Base-by-base conservation (phyloP, 148 eudicot genomes). In the Persicaria tinctoria region DNA sequence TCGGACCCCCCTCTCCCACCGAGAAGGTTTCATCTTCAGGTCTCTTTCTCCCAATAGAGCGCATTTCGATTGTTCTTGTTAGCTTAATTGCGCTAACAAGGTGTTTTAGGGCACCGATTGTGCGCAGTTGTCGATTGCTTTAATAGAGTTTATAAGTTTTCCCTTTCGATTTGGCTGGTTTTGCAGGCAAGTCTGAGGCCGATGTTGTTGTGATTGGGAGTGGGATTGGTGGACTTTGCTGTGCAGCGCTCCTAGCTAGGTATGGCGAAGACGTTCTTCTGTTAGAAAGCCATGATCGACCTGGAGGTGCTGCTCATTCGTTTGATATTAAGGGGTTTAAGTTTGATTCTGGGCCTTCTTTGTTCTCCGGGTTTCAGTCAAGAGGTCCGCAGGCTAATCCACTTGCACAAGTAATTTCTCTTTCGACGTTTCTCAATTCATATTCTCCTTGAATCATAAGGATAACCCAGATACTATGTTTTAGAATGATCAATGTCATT, bases 351-450 rank as follows among this genome's bases (percentile, higher is more conserved):
- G 98, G 98, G 12, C 98, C 98, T 12, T 95, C 98, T 76, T 79
- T 95, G 70, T 95, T 95, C 84, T 95, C 98, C 32, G 98, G 98
- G 12, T 90, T 95, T 80, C 93, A 95, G 70, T 92, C 98, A 46
- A 85, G 98, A 85, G 98, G 98, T 89, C 97, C 83, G 51, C 98
- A 95, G 80, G 98, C 98, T 38, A 95, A 95, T 75, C 98, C 98
- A 18, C 90, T 95, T 68, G 97, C 97, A 49, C 98, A 95, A 87
- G 98, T 94, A 94, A 80, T 69, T 70, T 18, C 48, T 78, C 77
- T 7, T 76, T 47, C 6, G 3, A 74, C 27, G 76, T 55, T 74
- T 74, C 6, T 44, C 14, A 38, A 74, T 74, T 51, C 44, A 32
- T 41, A 14, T 17, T 49, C 7, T 49, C 12, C 16, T 32, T 46